These are phyloP conservation scores for Globisporangium radiosum DNA, from an alignment of 352 stramenopile species.

Conservation along the genomic window DNA sequence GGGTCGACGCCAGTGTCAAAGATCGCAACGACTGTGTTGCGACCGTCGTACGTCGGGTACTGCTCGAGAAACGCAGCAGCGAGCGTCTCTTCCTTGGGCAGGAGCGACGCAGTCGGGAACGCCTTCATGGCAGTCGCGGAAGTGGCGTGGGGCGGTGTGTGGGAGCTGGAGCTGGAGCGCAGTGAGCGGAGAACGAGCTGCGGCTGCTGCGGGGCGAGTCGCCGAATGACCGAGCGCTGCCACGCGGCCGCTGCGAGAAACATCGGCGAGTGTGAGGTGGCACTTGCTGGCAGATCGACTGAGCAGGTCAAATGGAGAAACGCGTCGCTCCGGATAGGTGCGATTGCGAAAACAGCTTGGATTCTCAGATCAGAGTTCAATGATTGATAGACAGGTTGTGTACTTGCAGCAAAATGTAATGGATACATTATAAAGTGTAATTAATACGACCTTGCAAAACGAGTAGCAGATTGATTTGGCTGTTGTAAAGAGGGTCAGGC, in stretches of 20 bases:
- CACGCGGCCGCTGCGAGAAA: not conserved
- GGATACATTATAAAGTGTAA: no score
- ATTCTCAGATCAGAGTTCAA: no score
- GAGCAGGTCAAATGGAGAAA: no score
- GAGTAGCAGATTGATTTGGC: no score
- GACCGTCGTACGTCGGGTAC: slow-evolving; percentile 87
- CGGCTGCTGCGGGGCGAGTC: not conserved
- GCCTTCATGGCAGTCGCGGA: slow-evolving; percentile 26
- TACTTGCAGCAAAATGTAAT: no score
- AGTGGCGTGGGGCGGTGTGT: not conserved
- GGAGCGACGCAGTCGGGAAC: slow-evolving; percentile 57
- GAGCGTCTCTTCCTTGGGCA: slow-evolving; percentile 92
- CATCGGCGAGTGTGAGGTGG: not conserved
- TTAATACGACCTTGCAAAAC: no score
- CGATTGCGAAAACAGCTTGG: no score
- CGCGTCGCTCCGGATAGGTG: no score
- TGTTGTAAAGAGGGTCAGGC: no score
- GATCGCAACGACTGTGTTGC: slow-evolving; percentile 90
- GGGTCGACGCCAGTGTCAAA: slow-evolving; percentile 96
- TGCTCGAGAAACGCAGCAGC: slow-evolving; percentile 68
- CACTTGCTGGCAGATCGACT: no score
- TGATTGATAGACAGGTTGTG: no score
- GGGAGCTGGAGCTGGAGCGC: not conserved
- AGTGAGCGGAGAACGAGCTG: not conserved
- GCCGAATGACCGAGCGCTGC: slow-evolving; percentile 6